These are phyloP conservation scores for Echria macrotheca DNA, from an alignment of 495 filamentous ascomycete genomes.

Conservation along the genomic window DNA sequence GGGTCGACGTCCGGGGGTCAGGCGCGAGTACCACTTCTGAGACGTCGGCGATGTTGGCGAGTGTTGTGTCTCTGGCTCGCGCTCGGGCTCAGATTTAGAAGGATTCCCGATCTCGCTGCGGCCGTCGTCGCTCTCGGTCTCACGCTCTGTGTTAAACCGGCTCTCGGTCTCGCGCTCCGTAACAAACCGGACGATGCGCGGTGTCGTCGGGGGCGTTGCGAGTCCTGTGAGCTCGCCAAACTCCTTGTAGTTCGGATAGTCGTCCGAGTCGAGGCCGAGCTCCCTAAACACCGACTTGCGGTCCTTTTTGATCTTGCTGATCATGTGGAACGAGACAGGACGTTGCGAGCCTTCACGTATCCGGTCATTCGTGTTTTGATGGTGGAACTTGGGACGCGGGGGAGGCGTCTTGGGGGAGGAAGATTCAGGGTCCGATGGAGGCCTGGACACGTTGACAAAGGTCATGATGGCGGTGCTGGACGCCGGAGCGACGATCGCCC, in stretches of 20 bases:
- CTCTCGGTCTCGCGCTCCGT: slow-evolving; percentile 9
- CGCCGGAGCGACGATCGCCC: background rate
- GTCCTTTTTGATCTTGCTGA: slow-evolving; percentile 32
- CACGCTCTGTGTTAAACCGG: slow-evolving; percentile 10
- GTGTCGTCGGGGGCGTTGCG: slow-evolving; percentile 12
- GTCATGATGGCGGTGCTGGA: slow-evolving; percentile 16
- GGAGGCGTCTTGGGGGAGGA: slow-evolving; percentile 11
- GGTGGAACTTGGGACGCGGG: slow-evolving; percentile 41
- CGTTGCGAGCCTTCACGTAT: slow-evolving; percentile 36
- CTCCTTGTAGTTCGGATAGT: slow-evolving; percentile 21
- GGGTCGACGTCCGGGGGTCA: slow-evolving; percentile 33
- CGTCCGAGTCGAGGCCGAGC: slow-evolving; percentile 37
- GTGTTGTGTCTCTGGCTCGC: slow-evolving; percentile 10
- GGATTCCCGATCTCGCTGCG: background rate
- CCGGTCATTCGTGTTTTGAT: slow-evolving; percentile 39
- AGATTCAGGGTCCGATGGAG: slow-evolving; percentile 21
- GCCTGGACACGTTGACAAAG: slow-evolving; percentile 17
- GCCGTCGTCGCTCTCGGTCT: slow-evolving; percentile 10
- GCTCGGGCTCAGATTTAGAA: slow-evolving; percentile 1
- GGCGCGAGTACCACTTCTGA: slow-evolving; percentile 33
- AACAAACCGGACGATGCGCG: background rate
- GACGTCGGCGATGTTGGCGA: slow-evolving; percentile 12
- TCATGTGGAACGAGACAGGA: slow-evolving; percentile 28
- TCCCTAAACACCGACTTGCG: slow-evolving; percentile 44
- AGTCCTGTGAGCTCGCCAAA: slow-evolving; percentile 22